Evolutionary conservation across 441 rosid genomes (phyloP), one percentile per base, ranked within the genome.

Genomic region (Corymbia calophylla): DNA sequence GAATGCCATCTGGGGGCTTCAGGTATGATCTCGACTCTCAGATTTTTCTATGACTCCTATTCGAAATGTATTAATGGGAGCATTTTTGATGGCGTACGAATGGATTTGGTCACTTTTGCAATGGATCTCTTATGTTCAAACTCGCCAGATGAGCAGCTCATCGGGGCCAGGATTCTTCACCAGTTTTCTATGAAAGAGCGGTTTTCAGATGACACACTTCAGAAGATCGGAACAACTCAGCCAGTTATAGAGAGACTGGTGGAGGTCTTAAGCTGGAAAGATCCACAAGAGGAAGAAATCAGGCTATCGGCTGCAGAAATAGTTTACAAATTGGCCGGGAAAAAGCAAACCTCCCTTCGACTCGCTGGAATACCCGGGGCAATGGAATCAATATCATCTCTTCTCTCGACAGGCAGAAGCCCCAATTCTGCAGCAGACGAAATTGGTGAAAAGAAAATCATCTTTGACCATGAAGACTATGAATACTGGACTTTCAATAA

Each of bases 241-340:
- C 88, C 94, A 0, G 96, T 95, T 58, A 94, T 97, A 5, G 99
- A 96, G 91, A 91, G 99, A 88, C 93, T 97, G 82, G 97, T 97
- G 29, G 99, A 98, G 94, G 93, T 96, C 95, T 87, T 98, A 94
- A 98, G 97, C 89, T 98, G 99, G 99, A 97, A 96, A 92, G 97
- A 96, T 88, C 93, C 92, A n/a, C 94, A 93, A 84, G 99, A 96
- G 92, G 97, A 97, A 92, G 99, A 95, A 92, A 96, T 95, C 88
- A 93, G 99, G 89, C 90, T 88, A 90, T 96, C 96, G 60, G 96
- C 99, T 4, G 96, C 98, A 12, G 98, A 96, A 90, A 95, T 95
- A 73, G 90, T 98, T 54, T 93, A 99, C 19, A 96, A 94, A 90
- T 92, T 98, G 31, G 97, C 97, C 0, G 94, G 98, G 7, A 95